Base-by-base conservation (phyloP, 495 filamentous ascomycete genomes). In the Penicillium silybi region DNA sequence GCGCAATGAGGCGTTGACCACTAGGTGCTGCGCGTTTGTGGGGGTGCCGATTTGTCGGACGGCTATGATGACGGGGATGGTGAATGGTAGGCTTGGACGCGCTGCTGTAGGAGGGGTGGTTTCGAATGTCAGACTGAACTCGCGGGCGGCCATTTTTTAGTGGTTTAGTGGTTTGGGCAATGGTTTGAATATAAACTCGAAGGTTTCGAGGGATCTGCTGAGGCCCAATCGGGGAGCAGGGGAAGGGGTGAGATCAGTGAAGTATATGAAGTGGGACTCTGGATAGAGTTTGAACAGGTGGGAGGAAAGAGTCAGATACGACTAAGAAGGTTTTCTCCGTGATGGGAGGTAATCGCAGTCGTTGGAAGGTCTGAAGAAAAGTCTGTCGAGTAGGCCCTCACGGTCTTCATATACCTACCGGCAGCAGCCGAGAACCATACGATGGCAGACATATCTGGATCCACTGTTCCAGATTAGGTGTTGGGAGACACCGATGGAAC, bases 111-210 rank as follows among this genome's bases (percentile, higher is more conserved):
- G 68, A 42, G 71, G 71, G 19, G 57, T 41, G 23, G 62, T 57
- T 52, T 72, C 68, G 45, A 74, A 72, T 8, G 59, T 60, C 17
- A 72, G 61, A 20, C 53, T 59, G 48, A 69, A 74, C 56, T 70
- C 67, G 22, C 64, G 67, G 26, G 37, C 57, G 46, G 57, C 64
- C 70, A 73, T 73, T 22, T 23, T 63, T 20, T 41, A 35, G 1
- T 15, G n/a, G 10, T 18, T 20, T 9, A 17, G 32, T 16, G 37
- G 25, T 50, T 43, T 15, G 10, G n/a, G 8, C 26, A 23, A 17
- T 18, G 19, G 41, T 45, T 10, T 37, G 38, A 37, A 46, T 32
- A 49, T 45, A 44, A 48, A 13, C 9, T 55, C 34, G 13, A 42
- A 27, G 17, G 44, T n/a, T 29, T 46, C 19, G n/a, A 35, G 17